Conservation (phyloP, 768 basidiomycete genomes). For the Neoboletus subvelutipes region DNA sequence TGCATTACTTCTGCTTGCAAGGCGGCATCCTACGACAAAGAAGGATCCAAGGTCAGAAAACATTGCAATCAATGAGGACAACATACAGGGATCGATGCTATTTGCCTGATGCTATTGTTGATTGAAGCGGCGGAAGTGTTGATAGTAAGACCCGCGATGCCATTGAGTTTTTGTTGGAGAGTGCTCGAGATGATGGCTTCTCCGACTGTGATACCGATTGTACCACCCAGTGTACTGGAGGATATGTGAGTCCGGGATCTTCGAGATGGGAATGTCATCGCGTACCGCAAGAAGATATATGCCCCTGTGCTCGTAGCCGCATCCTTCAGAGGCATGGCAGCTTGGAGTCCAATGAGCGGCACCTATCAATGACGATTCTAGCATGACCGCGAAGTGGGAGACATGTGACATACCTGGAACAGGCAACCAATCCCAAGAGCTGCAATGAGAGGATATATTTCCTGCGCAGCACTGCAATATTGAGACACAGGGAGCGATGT, state of each 20-base stretch:
- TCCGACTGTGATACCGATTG: constrained; percentile 71
- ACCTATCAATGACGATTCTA: constrained; percentile 7
- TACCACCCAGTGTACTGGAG: constrained; percentile 64
- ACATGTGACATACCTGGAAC: constrained; percentile 28
- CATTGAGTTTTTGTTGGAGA: constrained; percentile 16
- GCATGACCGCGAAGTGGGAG: background rate
- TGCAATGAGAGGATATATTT: constrained; percentile 34
- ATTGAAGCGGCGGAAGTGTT: constrained; percentile 45
- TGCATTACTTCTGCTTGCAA: constrained; percentile 35
- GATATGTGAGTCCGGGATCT: background rate
- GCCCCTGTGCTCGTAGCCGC: constrained; percentile 44
- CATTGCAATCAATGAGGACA: background rate
- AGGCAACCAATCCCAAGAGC: constrained; percentile 35
- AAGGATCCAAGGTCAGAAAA: constrained; percentile 9
- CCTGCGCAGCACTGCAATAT: constrained; percentile 28
- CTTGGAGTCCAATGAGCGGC: constrained; percentile 40
- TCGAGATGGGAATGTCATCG: background rate
- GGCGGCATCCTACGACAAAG: constrained; percentile 25
- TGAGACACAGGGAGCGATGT: background rate
- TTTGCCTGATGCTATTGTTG: constrained; percentile 45
- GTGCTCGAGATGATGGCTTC: constrained; percentile 69
- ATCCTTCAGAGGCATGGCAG: constrained; percentile 45
- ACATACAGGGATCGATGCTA: constrained; percentile 36
- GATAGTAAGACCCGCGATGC: constrained; percentile 27
- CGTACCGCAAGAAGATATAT: constrained; percentile 34